phyloP scores from a whole-genome alignment of 768 basidiomycete species.

The Termitomyces sp. region DNA sequence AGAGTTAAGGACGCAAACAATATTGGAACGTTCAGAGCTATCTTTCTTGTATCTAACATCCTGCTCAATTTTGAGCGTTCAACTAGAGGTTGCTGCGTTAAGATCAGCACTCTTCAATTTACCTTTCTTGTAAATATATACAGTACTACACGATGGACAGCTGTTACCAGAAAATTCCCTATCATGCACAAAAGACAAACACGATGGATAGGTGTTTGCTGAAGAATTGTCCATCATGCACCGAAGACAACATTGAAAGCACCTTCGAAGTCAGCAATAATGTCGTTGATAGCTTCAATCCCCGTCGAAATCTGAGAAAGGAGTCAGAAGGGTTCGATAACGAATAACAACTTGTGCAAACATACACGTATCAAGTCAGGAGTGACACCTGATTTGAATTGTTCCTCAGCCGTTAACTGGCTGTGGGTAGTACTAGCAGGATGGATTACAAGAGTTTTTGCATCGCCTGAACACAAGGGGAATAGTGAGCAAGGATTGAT shows the following conservation, averaged over 20 bases:
- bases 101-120: background rate
- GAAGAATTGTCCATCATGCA: background rate
- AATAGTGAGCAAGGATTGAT: background rate
- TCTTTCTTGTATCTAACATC: background rate
- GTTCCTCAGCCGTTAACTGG: constrained; percentile 59
- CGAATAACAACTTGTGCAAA: background rate
- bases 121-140: background rate
- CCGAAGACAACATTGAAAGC: background rate
- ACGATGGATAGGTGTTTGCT: background rate
- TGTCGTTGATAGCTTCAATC: constrained; percentile 2
- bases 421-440: constrained; percentile 76
- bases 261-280: constrained; percentile 4
- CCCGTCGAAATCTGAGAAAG: background rate
- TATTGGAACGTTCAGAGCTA: no score
- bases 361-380: constrained; percentile 69
- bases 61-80: background rate
- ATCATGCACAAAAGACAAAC: background rate
- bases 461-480: constrained; percentile 37
- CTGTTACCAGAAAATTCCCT: no score
- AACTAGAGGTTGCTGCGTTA: background rate
- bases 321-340: background rate
- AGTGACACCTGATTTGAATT: constrained; percentile 61
- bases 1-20: no score
- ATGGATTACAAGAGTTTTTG: constrained; percentile 79
- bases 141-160: no score